Evolutionary conservation across 2,329 filamentous ascomycete species (phyloP).

Genomic region (Trichoderma semiorbis): DNA sequence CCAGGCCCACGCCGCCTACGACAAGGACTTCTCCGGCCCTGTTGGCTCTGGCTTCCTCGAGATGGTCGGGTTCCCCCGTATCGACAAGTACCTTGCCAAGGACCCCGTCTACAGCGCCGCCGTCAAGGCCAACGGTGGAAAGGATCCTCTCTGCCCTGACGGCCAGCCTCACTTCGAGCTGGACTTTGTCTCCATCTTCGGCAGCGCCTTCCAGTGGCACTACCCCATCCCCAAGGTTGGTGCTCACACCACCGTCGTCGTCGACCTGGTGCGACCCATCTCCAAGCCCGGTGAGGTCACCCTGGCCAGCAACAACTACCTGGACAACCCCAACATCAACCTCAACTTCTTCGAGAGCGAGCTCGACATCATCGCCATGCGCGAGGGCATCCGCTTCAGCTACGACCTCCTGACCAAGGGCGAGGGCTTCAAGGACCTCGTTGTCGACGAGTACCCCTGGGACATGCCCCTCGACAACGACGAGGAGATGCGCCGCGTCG

Average conservation of each 20-base stretch:
- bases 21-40: conserved; percentile 37
- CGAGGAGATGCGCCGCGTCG: conserved; percentile 52
- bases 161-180: conserved; percentile 61
- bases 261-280: conserved; percentile 42
- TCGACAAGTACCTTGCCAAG: conserved; percentile 51
- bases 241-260: conserved; percentile 54
- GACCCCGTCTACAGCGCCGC: conserved; percentile 44
- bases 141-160: conserved; percentile 53
- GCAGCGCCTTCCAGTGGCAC: conserved; percentile 47
- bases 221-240: conserved; percentile 41
- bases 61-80: conserved; percentile 55
- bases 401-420: conserved; percentile 58
- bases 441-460: conserved; percentile 56
- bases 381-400: conserved; percentile 53
- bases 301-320: conserved; percentile 54
- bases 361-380: conserved; percentile 54
- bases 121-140: conserved; percentile 40
- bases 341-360: conserved; percentile 59
- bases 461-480: conserved; percentile 55
- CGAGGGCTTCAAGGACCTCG: conserved; percentile 53
- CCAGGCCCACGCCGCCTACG: conserved; percentile 36
- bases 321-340: conserved; percentile 56
- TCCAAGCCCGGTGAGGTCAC: conserved; percentile 50
- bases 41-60: conserved; percentile 42
- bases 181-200: conserved; percentile 59